phyloP scores from a whole-genome alignment of 768 basidiomycete genomes.

The Phlebiopsis flavidoalba region DNA sequence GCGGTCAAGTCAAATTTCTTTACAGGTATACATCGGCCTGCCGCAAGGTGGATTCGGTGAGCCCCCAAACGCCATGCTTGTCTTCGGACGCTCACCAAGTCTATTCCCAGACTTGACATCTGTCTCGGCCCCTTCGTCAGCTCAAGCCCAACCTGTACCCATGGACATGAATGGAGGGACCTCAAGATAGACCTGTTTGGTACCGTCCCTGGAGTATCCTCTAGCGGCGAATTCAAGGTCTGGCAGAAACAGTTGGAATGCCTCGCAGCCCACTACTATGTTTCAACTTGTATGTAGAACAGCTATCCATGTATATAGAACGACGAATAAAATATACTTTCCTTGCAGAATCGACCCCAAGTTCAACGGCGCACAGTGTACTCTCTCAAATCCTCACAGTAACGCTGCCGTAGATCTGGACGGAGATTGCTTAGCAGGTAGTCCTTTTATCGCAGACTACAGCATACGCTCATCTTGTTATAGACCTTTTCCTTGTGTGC shows the following conservation, averaged over 20 bases:
- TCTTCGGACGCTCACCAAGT: background rate
- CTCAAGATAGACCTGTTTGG: slow-evolving; percentile 89
- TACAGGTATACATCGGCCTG: slow-evolving; percentile 67
- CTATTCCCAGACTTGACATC: slow-evolving; percentile 25
- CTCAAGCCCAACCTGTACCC: slow-evolving; percentile 74
- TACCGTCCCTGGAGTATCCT: slow-evolving; percentile 29
- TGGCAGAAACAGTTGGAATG: slow-evolving; percentile 84
- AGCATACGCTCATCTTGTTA: background rate
- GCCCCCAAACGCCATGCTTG: slow-evolving; percentile 15
- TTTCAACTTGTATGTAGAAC: slow-evolving; percentile 58
- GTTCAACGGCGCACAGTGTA: slow-evolving; percentile 64
- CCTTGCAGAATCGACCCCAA: slow-evolving; percentile 47
- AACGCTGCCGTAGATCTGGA: slow-evolving; percentile 93
- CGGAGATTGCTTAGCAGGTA: slow-evolving; percentile 91
- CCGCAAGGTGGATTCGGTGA: slow-evolving; percentile 63
- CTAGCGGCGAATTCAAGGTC: slow-evolving; percentile 41
- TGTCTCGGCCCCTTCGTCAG: slow-evolving; percentile 57
- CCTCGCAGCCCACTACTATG: slow-evolving; percentile 43
- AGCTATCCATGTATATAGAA: slow-evolving; percentile 6
- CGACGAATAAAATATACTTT: background rate
- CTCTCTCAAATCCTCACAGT: slow-evolving; percentile 83
- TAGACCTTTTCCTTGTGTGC: slow-evolving; percentile 87
- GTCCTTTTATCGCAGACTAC: slow-evolving; percentile 12
- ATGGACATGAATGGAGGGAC: slow-evolving; percentile 84
- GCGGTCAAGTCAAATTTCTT: slow-evolving; percentile 44